Conservation (phyloP, 345 rosid genomes). For the Boechera divaricarpa region DNA sequence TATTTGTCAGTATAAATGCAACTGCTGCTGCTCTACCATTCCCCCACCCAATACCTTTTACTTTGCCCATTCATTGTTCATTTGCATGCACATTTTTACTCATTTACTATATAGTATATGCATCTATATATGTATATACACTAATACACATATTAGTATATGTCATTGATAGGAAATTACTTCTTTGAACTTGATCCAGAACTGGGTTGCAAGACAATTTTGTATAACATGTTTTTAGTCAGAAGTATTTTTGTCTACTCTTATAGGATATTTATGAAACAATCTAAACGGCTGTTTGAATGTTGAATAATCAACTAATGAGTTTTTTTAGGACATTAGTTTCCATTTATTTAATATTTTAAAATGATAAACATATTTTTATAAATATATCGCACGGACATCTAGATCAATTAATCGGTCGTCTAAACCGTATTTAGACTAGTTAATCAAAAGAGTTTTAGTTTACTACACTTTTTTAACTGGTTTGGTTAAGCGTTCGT, state of each 20-base stretch:
- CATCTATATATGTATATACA: not conserved
- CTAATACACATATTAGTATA: not conserved
- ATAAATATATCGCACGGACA: no score
- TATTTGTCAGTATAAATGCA: constrained; percentile 43
- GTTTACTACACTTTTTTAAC: not conserved
- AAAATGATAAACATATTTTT: no score
- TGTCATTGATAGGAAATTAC: not conserved
- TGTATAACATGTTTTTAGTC: not conserved
- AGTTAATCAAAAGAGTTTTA: not conserved
- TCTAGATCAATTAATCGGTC: no score
- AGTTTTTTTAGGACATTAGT: no score
- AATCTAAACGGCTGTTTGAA: not conserved
- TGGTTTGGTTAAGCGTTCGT: not conserved
- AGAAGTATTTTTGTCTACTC: not conserved
- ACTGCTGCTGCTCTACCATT: constrained; percentile 35
- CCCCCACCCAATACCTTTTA: constrained; percentile 44
- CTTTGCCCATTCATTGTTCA: constrained; percentile 41
- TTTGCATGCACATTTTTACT: constrained; percentile 30
- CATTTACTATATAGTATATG: not conserved
- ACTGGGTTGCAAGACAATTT: not conserved
- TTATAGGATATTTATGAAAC: not conserved
- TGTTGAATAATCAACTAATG: no score
- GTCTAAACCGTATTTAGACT: no score
- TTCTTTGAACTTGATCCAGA: not conserved
- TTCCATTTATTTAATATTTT: no score